Conservation (phyloP, 345 rosid species). For the Rhodomyrtus tomentosa region DNA sequence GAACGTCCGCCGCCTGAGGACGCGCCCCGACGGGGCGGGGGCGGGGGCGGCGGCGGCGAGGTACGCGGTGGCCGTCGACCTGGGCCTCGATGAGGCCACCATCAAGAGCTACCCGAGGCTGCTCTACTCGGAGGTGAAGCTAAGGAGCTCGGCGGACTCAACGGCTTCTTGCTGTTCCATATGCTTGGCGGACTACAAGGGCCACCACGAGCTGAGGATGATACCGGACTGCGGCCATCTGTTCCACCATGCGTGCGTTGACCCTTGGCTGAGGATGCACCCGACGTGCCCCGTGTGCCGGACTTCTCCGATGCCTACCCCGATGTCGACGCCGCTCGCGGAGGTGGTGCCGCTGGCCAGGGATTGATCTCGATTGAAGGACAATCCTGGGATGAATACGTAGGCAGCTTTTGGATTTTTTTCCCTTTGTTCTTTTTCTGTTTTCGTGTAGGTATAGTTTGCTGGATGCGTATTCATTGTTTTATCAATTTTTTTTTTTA, state of each 20-base stretch:
- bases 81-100: constrained; percentile 19
- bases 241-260: constrained; percentile 19
- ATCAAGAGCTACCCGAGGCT: constrained; percentile 22
- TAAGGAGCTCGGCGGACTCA: not conserved
- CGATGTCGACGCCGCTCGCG: constrained; percentile 4
- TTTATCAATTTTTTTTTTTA: not conserved
- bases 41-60: not conserved
- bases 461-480: not conserved
- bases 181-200: constrained; percentile 20
- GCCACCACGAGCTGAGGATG: constrained; percentile 14
- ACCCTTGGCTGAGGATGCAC: constrained; percentile 23
- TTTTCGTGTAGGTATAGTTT: not conserved
- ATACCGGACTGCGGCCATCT: constrained; percentile 23
- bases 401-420: not conserved
- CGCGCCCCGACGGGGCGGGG: not conserved
- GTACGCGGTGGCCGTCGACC: not conserved
- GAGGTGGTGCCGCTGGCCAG: constrained; percentile 8
- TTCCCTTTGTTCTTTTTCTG: not conserved
- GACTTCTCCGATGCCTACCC: constrained; percentile 11
- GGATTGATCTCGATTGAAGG: not conserved
- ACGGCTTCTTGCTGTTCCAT: constrained; percentile 17
- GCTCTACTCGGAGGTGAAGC: constrained; percentile 10
- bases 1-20: not conserved
- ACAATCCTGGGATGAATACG: not conserved
- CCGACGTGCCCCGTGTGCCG: constrained; percentile 28